Conservation (phyloP, 1,284 basidiomycete species). For the Fomitiporia mediterranea region DNA sequence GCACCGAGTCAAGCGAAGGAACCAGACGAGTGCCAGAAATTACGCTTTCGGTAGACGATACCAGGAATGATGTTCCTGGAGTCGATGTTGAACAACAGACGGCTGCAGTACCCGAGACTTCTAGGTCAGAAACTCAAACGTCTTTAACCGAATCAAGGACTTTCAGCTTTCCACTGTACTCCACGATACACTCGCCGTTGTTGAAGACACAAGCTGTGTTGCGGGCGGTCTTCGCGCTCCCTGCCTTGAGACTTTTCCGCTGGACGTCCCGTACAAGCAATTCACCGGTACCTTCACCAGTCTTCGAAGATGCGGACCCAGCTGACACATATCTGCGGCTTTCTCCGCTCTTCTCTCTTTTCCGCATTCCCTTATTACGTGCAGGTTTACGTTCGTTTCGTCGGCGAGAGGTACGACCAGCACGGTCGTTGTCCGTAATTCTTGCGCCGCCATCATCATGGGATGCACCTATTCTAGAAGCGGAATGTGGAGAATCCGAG, state of each 20-base stretch:
- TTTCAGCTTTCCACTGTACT: neutral
- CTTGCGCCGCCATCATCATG: neutral
- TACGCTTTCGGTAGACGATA: slow-evolving; percentile 1
- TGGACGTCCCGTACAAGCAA: neutral
- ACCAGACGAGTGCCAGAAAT: neutral
- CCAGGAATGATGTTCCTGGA: neutral
- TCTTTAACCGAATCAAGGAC: neutral
- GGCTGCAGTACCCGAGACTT: neutral
- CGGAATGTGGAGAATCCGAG: neutral
- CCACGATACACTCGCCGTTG: neutral
- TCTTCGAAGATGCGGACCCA: slow-evolving; percentile 13
- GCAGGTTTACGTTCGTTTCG: neutral
- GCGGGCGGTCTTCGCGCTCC: neutral
- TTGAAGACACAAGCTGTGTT: neutral
- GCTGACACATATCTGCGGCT: neutral
- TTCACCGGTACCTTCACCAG: slow-evolving; percentile 2
- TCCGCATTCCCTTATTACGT: neutral
- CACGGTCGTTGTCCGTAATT: neutral
- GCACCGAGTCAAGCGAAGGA: neutral
- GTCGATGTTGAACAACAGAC: neutral
- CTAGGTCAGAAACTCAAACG: neutral
- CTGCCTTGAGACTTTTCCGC: neutral
- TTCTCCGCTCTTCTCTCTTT: slow-evolving; percentile 1
- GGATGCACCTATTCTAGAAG: slow-evolving; percentile 8
- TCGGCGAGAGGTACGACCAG: neutral